Conservation (phyloP, 257 asterid species). For the Ophiorrhiza pumila region DNA sequence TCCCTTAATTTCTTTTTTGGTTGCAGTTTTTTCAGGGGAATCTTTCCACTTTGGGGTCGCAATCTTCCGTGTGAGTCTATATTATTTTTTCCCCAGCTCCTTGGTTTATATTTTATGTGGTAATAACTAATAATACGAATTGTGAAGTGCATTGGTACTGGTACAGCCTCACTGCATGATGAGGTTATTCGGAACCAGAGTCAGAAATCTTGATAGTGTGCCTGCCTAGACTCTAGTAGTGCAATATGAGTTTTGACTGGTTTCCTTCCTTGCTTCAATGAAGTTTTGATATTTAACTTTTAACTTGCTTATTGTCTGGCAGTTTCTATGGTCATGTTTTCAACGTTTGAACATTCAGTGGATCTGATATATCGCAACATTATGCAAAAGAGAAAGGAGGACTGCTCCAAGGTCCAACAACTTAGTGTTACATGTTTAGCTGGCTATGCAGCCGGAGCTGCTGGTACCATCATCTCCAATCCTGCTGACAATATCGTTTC, state of each 20-base stretch:
- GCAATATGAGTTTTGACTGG: slow-evolving; percentile 2
- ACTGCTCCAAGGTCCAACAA: slow-evolving; percentile 61
- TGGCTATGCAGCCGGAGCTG: slow-evolving; percentile 69
- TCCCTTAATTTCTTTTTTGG: neutral
- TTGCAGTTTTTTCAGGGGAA: slow-evolving; percentile 66
- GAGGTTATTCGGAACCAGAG: neutral
- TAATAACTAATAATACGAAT: neutral
- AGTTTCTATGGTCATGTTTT: slow-evolving; percentile 73
- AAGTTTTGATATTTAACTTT: neutral
- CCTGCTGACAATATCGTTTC: slow-evolving; percentile 75
- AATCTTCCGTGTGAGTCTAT: slow-evolving; percentile 62
- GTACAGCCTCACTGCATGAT: neutral
- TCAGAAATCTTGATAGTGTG: neutral
- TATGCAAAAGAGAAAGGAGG: slow-evolving; percentile 50
- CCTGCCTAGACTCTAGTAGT: too few relatives aligned
- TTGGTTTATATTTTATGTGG: too few relatives aligned
- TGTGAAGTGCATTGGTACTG: neutral
- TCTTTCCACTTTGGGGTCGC: slow-evolving; percentile 79
- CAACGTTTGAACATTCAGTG: slow-evolving; percentile 72
- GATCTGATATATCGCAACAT: slow-evolving; percentile 48
- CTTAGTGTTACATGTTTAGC: slow-evolving; percentile 63
- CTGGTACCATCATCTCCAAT: slow-evolving; percentile 62
- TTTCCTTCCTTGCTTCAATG: neutral
- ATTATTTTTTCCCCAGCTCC: neutral
- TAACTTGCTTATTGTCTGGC: slow-evolving; percentile 23